phyloP scores from a whole-genome alignment of 306 rosid genomes.

The Lathyrus sativus region DNA sequence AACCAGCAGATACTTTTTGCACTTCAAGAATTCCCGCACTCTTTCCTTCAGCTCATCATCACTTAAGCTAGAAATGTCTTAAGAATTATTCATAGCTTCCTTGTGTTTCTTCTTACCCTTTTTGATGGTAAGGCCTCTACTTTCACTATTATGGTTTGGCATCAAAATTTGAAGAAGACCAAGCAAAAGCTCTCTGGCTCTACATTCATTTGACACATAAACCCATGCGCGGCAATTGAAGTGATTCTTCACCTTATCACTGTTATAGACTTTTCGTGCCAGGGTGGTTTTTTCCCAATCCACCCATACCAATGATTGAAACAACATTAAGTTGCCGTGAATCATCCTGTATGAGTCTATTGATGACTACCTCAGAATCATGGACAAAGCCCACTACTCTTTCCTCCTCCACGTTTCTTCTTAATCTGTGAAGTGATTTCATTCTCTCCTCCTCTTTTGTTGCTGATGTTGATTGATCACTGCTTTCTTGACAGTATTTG shows the following conservation, averaged over 20 bases:
- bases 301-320: constrained; percentile 30
- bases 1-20: neutral
- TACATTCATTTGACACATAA: constrained; percentile 7
- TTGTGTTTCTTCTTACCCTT: no score
- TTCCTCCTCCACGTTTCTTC: constrained; percentile 4
- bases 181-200: neutral
- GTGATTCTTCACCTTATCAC: neutral
- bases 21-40: neutral
- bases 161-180: neutral
- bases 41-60: constrained; percentile 2
- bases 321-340: neutral
- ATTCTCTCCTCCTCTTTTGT: neutral
- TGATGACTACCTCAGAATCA: neutral
- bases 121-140: neutral
- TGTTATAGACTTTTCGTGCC: constrained; percentile 8
- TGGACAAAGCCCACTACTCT: constrained; percentile 15
- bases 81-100: no score
- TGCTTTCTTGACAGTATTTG: neutral
- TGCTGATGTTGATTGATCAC: neutral
- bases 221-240: neutral
- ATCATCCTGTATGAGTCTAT: neutral
- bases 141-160: neutral
- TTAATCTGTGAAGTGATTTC: neutral
- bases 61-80: neutral
- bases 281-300: constrained; percentile 4